phyloP scores from a whole-genome alignment of 352 stramenopile species.

The Phytophthora uliginosa region DNA sequence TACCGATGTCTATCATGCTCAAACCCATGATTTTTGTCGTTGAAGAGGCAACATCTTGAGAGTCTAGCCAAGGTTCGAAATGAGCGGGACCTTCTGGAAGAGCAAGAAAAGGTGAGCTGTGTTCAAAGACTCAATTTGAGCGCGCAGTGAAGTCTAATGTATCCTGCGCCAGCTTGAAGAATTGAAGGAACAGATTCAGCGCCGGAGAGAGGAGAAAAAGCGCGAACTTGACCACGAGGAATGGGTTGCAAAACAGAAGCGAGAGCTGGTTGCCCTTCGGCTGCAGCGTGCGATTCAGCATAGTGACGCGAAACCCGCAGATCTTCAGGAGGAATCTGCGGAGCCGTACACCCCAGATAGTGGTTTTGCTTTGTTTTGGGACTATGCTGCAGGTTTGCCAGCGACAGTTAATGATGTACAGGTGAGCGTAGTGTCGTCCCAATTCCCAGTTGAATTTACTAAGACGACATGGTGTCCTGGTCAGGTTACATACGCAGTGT shows the following conservation, averaged over 20 bases:
- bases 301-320: constrained; percentile 17
- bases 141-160: constrained; percentile 4
- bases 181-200: constrained; percentile 53
- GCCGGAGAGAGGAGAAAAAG: constrained; percentile 56
- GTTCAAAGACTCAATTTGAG: not conserved
- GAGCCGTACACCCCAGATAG: constrained; percentile 41
- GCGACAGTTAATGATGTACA: constrained; percentile 36
- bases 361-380: constrained; percentile 60
- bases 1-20: not conserved
- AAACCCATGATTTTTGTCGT: not conserved
- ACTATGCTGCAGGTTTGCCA: constrained; percentile 48
- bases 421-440: constrained; percentile 26
- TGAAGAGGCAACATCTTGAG: constrained; percentile 52
- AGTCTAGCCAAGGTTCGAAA: constrained; percentile 57
- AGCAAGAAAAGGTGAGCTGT: constrained; percentile 62
- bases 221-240: constrained; percentile 54
- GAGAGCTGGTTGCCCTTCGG: constrained; percentile 50
- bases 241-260: constrained; percentile 66
- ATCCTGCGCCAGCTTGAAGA: constrained; percentile 48
- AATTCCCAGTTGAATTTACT: constrained; percentile 1
- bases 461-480: not conserved
- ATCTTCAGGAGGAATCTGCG: constrained; percentile 6
- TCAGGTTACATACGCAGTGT: constrained; percentile 65
- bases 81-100: constrained; percentile 66
- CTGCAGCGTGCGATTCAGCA: constrained; percentile 51